Evolutionary conservation across 192 early-diverging fungal species (phyloP).

Genomic region (Powellomyces hirtus): DNA sequence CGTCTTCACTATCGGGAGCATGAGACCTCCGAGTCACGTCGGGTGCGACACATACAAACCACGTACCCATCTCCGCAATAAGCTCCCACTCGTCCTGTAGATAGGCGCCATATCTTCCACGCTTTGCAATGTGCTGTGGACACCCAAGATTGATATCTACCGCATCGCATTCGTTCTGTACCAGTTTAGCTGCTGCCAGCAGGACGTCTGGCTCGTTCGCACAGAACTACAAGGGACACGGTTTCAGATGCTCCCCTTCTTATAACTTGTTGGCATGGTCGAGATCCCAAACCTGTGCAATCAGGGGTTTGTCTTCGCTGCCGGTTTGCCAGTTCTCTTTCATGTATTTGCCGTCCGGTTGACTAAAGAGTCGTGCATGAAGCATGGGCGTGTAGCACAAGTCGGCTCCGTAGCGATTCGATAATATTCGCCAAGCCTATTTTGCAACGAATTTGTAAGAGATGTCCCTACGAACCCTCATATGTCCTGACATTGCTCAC

Average conservation of each 20-base stretch:
- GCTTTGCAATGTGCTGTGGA: constrained; percentile 90
- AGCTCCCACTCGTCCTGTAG: constrained; percentile 94
- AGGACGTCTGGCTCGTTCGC: constrained; percentile 89
- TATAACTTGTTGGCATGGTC: neutral
- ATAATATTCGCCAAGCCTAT: constrained; percentile 91
- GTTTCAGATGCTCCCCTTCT: too few relatives aligned
- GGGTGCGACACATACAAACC: neutral
- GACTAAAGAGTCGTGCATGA: constrained; percentile 82
- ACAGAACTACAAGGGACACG: constrained; percentile 71
- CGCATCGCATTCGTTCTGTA: constrained; percentile 84
- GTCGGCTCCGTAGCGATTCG: constrained; percentile 78
- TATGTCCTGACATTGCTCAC: too few relatives aligned
- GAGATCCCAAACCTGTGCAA: constrained; percentile 78
- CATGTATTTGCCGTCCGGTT: constrained; percentile 51
- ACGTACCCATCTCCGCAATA: constrained; percentile 52
- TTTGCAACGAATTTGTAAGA: neutral
- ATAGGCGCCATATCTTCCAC: constrained; percentile 91
- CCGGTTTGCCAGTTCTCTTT: constrained; percentile 43
- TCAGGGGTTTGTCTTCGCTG: constrained; percentile 72
- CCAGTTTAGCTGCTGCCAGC: constrained; percentile 75
- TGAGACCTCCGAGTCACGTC: neutral
- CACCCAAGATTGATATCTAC: constrained; percentile 97
- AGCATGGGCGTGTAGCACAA: constrained; percentile 99
- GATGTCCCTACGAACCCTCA: too few relatives aligned
- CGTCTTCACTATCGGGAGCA: constrained; percentile 48